Evolutionary conservation across 2,329 filamentous ascomycete species (phyloP).

Genomic region (Exophiala sp.): DNA sequence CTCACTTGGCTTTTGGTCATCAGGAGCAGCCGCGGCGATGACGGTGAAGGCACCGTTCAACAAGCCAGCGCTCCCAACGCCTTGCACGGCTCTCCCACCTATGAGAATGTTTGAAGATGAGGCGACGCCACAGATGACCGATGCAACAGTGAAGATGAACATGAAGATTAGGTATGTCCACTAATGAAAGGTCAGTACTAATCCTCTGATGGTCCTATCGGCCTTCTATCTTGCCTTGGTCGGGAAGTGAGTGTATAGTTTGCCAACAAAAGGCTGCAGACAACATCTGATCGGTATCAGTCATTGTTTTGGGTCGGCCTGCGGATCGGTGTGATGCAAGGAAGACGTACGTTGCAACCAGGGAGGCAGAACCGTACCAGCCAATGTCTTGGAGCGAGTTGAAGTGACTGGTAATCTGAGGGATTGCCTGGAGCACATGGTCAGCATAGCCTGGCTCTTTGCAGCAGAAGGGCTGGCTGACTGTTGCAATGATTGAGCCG

Average conservation of each 20-base stretch:
- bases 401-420: constrained; percentile 35
- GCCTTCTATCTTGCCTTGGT: constrained; percentile 24
- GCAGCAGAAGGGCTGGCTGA: constrained; percentile 13
- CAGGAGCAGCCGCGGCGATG: constrained; percentile 32
- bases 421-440: constrained; percentile 32
- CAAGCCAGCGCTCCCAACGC: constrained; percentile 33
- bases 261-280: constrained; percentile 45
- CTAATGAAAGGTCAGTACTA: background rate
- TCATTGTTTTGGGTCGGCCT: background rate
- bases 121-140: constrained; percentile 31
- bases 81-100: constrained; percentile 34
- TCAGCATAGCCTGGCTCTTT: constrained; percentile 28
- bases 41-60: constrained; percentile 42
- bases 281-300: constrained; percentile 33
- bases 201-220: background rate
- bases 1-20: constrained; percentile 30
- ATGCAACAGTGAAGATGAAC: constrained; percentile 33
- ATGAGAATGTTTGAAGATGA: constrained; percentile 31
- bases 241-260: constrained; percentile 43
- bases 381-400: constrained; percentile 34
- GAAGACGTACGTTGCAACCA: constrained; percentile 28
- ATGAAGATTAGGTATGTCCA: constrained; percentile 32
- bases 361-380: constrained; percentile 35
- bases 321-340: too few relatives aligned
- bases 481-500: constrained; percentile 50